phyloP scores from a whole-genome alignment of 306 rosid species.

The Acacia melanoxylon region DNA sequence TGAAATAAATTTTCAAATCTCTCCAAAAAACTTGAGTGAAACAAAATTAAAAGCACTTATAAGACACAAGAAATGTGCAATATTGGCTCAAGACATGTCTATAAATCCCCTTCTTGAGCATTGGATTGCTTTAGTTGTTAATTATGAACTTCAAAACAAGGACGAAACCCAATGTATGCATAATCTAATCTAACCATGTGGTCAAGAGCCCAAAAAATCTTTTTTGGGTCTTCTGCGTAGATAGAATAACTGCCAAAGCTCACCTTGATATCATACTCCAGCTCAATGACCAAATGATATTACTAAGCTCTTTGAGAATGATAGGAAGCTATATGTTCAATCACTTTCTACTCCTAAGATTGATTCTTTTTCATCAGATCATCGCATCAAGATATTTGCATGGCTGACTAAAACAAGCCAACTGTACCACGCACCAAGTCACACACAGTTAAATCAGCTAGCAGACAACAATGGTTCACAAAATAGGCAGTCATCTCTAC shows the following conservation, averaged over 20 bases:
- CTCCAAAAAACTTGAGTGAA: neutral
- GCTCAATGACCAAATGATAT: neutral
- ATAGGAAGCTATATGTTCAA: neutral
- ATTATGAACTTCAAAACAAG: conserved; percentile 5
- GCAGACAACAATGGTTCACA: conserved; percentile 1
- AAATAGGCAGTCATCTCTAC: neutral
- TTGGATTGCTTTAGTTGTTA: neutral
- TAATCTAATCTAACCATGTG: neutral
- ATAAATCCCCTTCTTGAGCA: neutral
- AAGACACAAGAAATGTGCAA: neutral
- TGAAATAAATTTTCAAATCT: neutral
- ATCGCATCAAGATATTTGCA: conserved; percentile 9
- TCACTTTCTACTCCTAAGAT: conserved; percentile 14
- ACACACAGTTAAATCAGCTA: neutral
- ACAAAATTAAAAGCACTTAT: neutral
- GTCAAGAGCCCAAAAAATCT: neutral
- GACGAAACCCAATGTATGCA: neutral
- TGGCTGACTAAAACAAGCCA: neutral
- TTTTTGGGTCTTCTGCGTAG: neutral
- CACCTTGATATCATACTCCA: neutral
- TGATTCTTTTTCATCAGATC: neutral
- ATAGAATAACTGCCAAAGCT: neutral
- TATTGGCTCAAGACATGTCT: neutral
- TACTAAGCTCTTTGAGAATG: neutral
- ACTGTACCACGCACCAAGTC: neutral